These are phyloP conservation scores for Phaseolus lunatus DNA, from an alignment of 306 rosid species.

Conservation along the genomic window DNA sequence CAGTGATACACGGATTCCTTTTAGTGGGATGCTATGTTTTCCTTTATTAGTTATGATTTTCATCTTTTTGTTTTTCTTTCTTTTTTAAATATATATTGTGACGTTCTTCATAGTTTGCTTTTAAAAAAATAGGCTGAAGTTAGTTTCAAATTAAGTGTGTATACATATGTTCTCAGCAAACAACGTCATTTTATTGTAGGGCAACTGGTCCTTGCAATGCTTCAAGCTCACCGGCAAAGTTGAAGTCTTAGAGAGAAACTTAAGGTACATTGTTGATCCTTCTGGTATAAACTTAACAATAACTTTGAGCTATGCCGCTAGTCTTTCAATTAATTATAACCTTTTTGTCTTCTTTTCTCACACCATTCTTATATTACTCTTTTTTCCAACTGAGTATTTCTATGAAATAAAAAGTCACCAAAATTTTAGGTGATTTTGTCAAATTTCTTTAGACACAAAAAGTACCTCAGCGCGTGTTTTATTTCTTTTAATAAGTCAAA, in stretches of 20 bases:
- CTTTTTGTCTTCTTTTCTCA: too few species aligned
- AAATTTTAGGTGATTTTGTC: neutral
- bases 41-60: too few species aligned
- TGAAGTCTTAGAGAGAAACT: conserved; percentile 64
- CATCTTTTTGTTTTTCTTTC: too few species aligned
- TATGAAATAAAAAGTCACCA: neutral
- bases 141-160: too few species aligned
- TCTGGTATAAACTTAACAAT: conserved; percentile 1
- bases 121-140: too few species aligned
- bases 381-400: neutral
- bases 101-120: too few species aligned
- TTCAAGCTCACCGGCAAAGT: conserved; percentile 63
- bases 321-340: neutral
- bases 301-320: neutral
- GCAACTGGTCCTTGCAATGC: conserved; percentile 59
- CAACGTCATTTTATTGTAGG: conserved; percentile 40
- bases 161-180: neutral
- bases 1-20: too few species aligned
- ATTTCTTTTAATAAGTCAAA: too few species aligned
- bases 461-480: neutral
- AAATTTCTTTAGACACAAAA: neutral
- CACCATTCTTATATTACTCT: neutral
- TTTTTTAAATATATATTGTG: too few species aligned
- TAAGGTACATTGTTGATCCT: conserved; percentile 55
- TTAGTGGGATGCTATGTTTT: too few species aligned